Percentiles rank a stretch among this genome's conserved stretches.
Evolutionary conservation across 805 yeast species (phyloP).

Genomic region (Candida nanaspora): DNA sequence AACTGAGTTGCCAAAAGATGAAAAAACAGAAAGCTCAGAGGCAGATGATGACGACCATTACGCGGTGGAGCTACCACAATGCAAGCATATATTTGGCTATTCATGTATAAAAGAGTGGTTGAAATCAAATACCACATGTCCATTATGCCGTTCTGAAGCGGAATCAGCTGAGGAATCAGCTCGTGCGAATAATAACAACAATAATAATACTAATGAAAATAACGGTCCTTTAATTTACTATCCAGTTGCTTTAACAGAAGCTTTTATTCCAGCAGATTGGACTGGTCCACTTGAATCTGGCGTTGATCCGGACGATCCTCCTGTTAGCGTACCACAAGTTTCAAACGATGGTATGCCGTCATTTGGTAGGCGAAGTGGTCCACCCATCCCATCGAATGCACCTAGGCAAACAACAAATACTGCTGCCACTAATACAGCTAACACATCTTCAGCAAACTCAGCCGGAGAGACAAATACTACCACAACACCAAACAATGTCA

Average conservation of each 20-base stretch:
- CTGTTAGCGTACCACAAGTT: constrained; percentile 19
- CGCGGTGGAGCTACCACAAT: constrained; percentile 63
- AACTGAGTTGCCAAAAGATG: constrained; percentile 1
- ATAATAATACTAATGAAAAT: not conserved
- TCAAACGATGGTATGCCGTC: constrained; percentile 16
- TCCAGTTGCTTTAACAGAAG: constrained; percentile 23
- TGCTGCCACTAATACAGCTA: too few species aligned
- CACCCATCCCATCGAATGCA: constrained; percentile 1
- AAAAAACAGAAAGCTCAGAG: constrained; percentile 2
- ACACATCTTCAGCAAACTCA: too few species aligned
- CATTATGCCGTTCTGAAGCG: constrained; percentile 57
- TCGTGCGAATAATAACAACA: constrained; percentile 2
- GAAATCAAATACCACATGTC: constrained; percentile 63
- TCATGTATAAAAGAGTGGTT: constrained; percentile 80
- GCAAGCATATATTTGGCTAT: constrained; percentile 78
- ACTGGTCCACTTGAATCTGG: constrained; percentile 15
- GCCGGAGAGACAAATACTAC: too few species aligned
- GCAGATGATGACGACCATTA: constrained; percentile 35
- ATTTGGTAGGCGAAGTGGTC: constrained; percentile 21
- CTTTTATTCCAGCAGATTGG: constrained; percentile 24
- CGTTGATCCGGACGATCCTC: constrained; percentile 15
- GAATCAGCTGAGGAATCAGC: not conserved
- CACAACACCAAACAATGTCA: too few species aligned
- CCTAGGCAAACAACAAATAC: too few species aligned
- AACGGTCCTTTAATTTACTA: constrained; percentile 11